A percentile compares a stretch with the other conserved stretches of the same genome.
Conservation (phyloP, 23 red algal genomes). For the Pyropia haitanensis region DNA sequence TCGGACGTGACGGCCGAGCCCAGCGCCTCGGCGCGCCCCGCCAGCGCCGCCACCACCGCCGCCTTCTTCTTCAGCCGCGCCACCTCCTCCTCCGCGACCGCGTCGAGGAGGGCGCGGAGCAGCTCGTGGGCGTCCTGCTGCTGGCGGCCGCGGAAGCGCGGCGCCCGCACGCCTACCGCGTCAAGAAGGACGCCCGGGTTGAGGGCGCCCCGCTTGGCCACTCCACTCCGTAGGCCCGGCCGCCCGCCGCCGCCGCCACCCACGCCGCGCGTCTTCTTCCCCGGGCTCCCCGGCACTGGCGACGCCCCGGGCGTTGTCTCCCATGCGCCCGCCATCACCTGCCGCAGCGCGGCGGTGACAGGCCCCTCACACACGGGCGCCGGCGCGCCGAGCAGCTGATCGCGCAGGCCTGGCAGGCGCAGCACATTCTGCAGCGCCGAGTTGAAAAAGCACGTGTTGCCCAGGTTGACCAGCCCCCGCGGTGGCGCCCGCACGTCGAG, state of each 20-base stretch:
- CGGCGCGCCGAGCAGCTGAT: slow-evolving; percentile 28
- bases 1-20: not conserved
- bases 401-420: slow-evolving; percentile 30
- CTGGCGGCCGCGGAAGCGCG: slow-evolving; percentile 43
- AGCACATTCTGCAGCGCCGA: slow-evolving; percentile 69
- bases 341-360: slow-evolving; percentile 43
- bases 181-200: slow-evolving; percentile 48
- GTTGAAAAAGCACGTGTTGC: slow-evolving; percentile 98
- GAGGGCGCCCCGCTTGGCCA: slow-evolving; percentile 3
- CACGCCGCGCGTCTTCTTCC: not conserved
- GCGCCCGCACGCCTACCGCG: slow-evolving; percentile 50
- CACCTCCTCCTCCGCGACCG: slow-evolving; percentile 69
- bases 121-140: slow-evolving; percentile 88
- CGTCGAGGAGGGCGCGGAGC: slow-evolving; percentile 51
- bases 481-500: slow-evolving; percentile 9
- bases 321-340: slow-evolving; percentile 43
- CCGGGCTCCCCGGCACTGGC: not conserved
- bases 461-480: slow-evolving; percentile 76
- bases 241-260: not conserved
- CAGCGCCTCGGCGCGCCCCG: not conserved
- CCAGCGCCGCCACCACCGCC: not conserved
- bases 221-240: not conserved
- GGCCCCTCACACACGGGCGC: slow-evolving; percentile 15
- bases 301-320: not conserved
- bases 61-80: slow-evolving; percentile 13